phyloP scores from a whole-genome alignment of 2,329 filamentous ascomycete genomes.

The Exutisphaerella laricina region DNA sequence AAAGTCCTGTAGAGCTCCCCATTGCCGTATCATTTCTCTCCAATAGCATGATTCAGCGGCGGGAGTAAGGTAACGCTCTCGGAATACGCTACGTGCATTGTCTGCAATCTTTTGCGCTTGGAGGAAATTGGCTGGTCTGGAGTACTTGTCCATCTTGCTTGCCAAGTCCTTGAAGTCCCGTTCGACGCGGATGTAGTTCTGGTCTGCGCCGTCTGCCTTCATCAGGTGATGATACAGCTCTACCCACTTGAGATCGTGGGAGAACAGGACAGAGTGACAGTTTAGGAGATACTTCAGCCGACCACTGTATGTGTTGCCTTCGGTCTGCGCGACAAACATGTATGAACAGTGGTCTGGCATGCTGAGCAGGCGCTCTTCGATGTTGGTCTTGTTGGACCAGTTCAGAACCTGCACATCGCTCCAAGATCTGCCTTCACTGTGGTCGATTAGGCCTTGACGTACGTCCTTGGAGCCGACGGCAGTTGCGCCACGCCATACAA shows the following conservation, averaged over 20 bases:
- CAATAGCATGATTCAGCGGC: constrained; percentile 32
- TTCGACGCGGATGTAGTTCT: constrained; percentile 29
- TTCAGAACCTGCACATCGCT: constrained; percentile 33
- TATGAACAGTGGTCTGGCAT: constrained; percentile 29
- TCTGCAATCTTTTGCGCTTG: constrained; percentile 25
- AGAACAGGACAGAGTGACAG: constrained; percentile 29
- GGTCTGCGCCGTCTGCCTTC: constrained; percentile 20
- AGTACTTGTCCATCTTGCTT: constrained; percentile 18
- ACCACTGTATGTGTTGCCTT: constrained; percentile 29
- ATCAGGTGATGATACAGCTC: constrained; percentile 29
- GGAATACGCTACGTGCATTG: constrained; percentile 22
- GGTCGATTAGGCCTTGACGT: constrained; percentile 29
- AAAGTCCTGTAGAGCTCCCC: constrained; percentile 44
- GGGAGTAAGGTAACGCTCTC: constrained; percentile 27
- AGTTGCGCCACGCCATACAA: constrained; percentile 29
- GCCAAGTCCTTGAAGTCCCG: constrained; percentile 29
- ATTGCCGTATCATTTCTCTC: constrained; percentile 27
- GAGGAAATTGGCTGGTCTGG: constrained; percentile 19
- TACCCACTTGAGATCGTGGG: constrained; percentile 29
- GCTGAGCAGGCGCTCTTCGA: constrained; percentile 21
- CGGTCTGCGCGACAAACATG: constrained; percentile 28
- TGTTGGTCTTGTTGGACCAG: constrained; percentile 19
- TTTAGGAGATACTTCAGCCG: constrained; percentile 32
- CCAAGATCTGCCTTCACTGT: constrained; percentile 32
- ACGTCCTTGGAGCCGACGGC: constrained; percentile 26